Base-by-base conservation (phyloP, 2,329 filamentous ascomycete genomes). In the Colletotrichum destructivum region DNA sequence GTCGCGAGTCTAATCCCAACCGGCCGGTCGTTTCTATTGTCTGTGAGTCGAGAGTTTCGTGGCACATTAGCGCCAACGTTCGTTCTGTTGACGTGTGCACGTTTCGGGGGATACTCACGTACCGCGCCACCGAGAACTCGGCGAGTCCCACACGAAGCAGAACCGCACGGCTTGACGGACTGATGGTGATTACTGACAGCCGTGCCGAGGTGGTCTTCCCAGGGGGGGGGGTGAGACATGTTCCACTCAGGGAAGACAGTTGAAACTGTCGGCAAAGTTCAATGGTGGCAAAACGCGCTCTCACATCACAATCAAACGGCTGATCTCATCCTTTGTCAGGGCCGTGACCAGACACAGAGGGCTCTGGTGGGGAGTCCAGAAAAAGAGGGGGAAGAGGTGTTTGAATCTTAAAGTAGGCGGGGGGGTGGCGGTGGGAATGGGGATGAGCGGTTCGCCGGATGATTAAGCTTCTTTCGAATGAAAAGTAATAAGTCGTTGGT, bases 41-140 rank as follows among this genome's bases (percentile, higher is more conserved):
- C 35, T 51, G 26, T 26, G 26, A 26, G 26, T 26, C 3, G 26
- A 2, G 26, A 38, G 31, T 49, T 44, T 38, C 15, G 44, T 1
- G n/a, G 38, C 51, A 35, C 26, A 9, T 26, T 51, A 40, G 59
- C 46, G 44, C 18, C 59, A 62, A 51, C 59, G 59, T 13, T 49
- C 31, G 57, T 18, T 35, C n/a, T 23, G 2, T 44, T n/a, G 38
- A 61, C 23, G 23, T 18, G 18, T 38, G 44, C 16, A 12, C n/a
- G 44, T 9, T 23, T 16, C 44, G 44, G n/a, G 18, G 44, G 23
- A 23, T 46, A 49, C 21, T 51, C 46, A 16, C 16, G 31, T 23
- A 21, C 26, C 26, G 26, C 26, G 26, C 26, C 26, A 26, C 26
- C 26, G 26, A 26, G 26, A 26, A 4, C 26, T 26, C 26, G 26